Conservation (phyloP, 495 filamentous ascomycete species). For the Aspergillus steynii region DNA sequence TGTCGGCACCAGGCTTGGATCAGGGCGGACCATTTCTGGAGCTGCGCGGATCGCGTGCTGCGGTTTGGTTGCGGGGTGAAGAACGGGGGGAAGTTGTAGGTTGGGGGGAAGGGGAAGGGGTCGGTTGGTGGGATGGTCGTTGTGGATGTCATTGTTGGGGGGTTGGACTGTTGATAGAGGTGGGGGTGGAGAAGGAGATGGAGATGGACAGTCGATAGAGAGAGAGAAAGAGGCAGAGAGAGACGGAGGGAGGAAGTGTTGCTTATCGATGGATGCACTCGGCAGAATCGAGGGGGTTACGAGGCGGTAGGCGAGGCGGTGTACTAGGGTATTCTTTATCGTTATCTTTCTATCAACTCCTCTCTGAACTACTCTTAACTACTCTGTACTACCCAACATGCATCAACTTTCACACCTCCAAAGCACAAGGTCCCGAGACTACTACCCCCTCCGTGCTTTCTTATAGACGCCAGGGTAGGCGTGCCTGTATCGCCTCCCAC, state of each 20-base stretch:
- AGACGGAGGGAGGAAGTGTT: neutral
- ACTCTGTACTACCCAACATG: too few species aligned
- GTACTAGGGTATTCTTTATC: too few species aligned
- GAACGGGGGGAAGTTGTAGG: slow-evolving; percentile 57
- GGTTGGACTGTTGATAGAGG: neutral
- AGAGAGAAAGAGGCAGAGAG: neutral
- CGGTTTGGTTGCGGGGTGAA: slow-evolving; percentile 73
- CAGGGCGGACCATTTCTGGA: slow-evolving; percentile 79
- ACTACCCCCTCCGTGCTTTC: too few species aligned
- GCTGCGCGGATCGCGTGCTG: slow-evolving; percentile 72
- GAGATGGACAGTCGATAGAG: neutral
- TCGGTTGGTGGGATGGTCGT: slow-evolving; percentile 1
- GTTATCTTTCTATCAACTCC: too few species aligned
- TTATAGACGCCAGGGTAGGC: too few species aligned
- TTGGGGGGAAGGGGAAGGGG: slow-evolving; percentile 15
- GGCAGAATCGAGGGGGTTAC: neutral
- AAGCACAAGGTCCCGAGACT: too few species aligned
- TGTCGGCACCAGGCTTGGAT: slow-evolving; percentile 81
- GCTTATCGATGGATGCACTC: neutral
- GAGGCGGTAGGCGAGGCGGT: neutral
- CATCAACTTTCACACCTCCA: too few species aligned
- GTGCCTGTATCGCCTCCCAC: too few species aligned
- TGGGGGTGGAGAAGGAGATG: neutral
- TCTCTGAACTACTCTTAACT: too few species aligned
- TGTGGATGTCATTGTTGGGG: neutral